Conservation (phyloP, 2,329 filamentous ascomycete species). For the Diplodia intermedia region DNA sequence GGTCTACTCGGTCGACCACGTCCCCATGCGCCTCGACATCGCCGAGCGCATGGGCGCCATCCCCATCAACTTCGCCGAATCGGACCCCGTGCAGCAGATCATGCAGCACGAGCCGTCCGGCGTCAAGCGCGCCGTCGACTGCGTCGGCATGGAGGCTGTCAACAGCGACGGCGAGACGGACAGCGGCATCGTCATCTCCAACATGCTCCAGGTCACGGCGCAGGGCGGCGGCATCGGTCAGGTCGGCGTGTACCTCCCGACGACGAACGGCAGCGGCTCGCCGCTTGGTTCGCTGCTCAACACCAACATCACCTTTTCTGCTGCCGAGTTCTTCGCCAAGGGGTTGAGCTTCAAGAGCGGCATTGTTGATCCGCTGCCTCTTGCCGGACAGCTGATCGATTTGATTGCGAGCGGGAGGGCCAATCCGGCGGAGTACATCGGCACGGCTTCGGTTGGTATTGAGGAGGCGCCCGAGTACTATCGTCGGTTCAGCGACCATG, state of each 20-base stretch:
- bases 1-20: constrained; percentile 36
- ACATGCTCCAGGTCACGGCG: no score
- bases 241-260: no score
- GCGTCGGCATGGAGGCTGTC: constrained; percentile 33
- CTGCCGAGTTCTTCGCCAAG: not conserved
- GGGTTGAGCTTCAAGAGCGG: not conserved
- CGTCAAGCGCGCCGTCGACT: constrained; percentile 34
- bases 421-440: not conserved
- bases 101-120: constrained; percentile 34
- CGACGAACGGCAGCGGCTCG: no score
- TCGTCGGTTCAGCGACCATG: constrained; percentile 1
- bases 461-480: constrained; percentile 2
- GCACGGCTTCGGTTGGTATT: not conserved
- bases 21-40: constrained; percentile 33
- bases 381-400: not conserved
- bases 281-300: not conserved
- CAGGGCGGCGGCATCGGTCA: no score
- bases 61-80: constrained; percentile 35
- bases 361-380: not conserved
- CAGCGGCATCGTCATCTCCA: no score
- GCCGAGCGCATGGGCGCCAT: constrained; percentile 34
- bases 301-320: not conserved
- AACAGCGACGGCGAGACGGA: constrained; percentile 32
- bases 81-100: constrained; percentile 35
- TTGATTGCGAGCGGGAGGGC: not conserved